A percentile compares a stretch with the other conserved stretches of the same genome.
These are phyloP conservation scores for Candida caryicola DNA, from an alignment of 805 yeast species.

Conservation along the genomic window DNA sequence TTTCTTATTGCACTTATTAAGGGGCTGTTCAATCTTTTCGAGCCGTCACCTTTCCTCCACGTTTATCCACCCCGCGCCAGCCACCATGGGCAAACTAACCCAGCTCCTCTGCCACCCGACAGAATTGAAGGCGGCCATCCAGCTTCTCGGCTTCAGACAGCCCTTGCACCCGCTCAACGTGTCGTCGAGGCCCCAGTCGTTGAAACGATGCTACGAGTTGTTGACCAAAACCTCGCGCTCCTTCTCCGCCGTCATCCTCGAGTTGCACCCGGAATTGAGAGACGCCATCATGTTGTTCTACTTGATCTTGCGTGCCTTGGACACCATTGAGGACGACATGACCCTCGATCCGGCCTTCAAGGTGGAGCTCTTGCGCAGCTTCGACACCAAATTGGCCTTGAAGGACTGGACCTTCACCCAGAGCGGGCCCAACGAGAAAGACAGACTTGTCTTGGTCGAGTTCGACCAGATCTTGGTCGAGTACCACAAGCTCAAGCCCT, in stretches of 20 bases:
- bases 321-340: slow-evolving; percentile 96
- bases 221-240: slow-evolving; percentile 78
- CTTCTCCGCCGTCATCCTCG: slow-evolving; percentile 89
- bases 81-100: slow-evolving; percentile 28
- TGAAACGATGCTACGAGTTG: slow-evolving; percentile 65
- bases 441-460: slow-evolving; percentile 75
- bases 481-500: slow-evolving; percentile 68
- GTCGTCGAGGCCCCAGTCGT: slow-evolving; percentile 20
- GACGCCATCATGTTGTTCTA: slow-evolving; percentile 82
- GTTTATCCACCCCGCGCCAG: background rate
- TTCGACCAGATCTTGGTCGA: slow-evolving; percentile 69
- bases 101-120: slow-evolving; percentile 66
- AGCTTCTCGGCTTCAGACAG: slow-evolving; percentile 52
- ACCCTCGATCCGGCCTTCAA: slow-evolving; percentile 69
- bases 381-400: slow-evolving; percentile 59
- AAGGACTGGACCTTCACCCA: slow-evolving; percentile 82
- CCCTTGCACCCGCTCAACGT: slow-evolving; percentile 50
- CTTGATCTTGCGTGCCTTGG: slow-evolving; percentile 82
- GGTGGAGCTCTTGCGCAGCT: slow-evolving; percentile 67
- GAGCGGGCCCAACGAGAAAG: slow-evolving; percentile 72
- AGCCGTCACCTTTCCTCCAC: background rate
- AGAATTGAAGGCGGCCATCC: slow-evolving; percentile 68
- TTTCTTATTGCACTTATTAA: slow-evolving; percentile 56
- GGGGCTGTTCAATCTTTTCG: no score
- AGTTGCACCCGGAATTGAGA: slow-evolving; percentile 85